Conservation (phyloP, 2,329 filamentous ascomycete species). For the Cladophialophora exuberans region DNA sequence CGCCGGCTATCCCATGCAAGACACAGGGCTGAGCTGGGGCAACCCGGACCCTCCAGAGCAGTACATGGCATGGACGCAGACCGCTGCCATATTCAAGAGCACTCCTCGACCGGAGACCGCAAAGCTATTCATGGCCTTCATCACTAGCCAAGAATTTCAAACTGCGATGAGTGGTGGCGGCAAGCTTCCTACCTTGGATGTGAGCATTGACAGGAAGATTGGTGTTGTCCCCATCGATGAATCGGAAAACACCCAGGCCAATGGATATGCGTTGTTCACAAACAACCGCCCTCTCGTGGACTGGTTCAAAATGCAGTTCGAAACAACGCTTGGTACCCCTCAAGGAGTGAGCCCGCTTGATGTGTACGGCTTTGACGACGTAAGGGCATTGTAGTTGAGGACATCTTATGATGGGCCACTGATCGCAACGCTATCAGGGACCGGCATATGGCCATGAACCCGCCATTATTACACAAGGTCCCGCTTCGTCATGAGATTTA, state of each 20-base stretch:
- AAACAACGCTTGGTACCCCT: constrained; percentile 47
- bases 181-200: constrained; percentile 39
- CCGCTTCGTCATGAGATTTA: too few relatives aligned
- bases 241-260: constrained; percentile 42
- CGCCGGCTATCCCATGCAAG: background rate
- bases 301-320: constrained; percentile 47
- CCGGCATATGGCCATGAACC: too few relatives aligned
- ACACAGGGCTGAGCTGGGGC: background rate
- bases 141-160: constrained; percentile 41
- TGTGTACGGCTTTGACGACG: too few relatives aligned
- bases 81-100: constrained; percentile 52
- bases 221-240: constrained; percentile 29
- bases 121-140: constrained; percentile 54
- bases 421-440: too few relatives aligned
- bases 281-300: constrained; percentile 47
- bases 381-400: too few relatives aligned
- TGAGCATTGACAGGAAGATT: constrained; percentile 30
- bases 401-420: too few relatives aligned
- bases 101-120: constrained; percentile 56
- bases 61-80: constrained; percentile 56
- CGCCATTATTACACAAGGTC: too few relatives aligned
- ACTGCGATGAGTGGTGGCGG: constrained; percentile 43
- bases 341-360: constrained; percentile 47
- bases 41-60: constrained; percentile 32
- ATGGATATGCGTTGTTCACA: constrained; percentile 49